Base-by-base conservation (phyloP, 1,284 basidiomycete species). In the Singerocomus inundabilis region DNA sequence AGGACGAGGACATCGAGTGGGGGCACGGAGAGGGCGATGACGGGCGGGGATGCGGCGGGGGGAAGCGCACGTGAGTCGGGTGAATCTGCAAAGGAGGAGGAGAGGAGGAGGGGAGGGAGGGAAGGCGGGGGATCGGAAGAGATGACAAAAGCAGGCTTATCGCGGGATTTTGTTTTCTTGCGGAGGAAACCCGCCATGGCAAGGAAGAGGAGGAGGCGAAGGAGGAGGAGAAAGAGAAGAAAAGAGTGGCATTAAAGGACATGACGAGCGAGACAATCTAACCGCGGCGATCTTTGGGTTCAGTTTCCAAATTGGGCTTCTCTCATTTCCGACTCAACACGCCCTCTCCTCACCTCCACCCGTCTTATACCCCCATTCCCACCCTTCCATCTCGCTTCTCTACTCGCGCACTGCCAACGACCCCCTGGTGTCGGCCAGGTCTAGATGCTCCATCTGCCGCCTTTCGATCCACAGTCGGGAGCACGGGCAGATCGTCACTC, bases 101-200 rank as follows among this genome's bases (percentile, higher is more conserved):
- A 61, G 42, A 72, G 68, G 49, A 72, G 70, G 48, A 77, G 55
- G 0, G 76, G 75, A n/a, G 77, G 64, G 3, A 66, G 57, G 24
- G 61, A 46, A 4, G 64, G 59, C 25, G 61, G 55, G 11, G 56
- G 49, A 49, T 59, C 50, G 38, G 43, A 39, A 15, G 33, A 4
- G 29, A 25, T 12, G 24, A 30, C 60, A 70, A 35, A 13, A 5
- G 32, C n/a, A 26, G 26, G 49, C 37, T 46, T 15, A 25, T 48
- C 48, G 33, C 29, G 15, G 15, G 5, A 3, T 11, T 33, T 46
- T 50, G 40, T 28, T 30, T 76, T 77, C 69, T 70, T 79, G 67
- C 75, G 78, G 63, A 79, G 67, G 67, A 80, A 78, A 61, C 70
- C 69, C 68, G 71, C 77, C 82, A 84, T 72, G 57, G 66, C 55